These are phyloP conservation scores for Russula sp. DNA, from an alignment of 768 basidiomycete species.

Conservation along the genomic window DNA sequence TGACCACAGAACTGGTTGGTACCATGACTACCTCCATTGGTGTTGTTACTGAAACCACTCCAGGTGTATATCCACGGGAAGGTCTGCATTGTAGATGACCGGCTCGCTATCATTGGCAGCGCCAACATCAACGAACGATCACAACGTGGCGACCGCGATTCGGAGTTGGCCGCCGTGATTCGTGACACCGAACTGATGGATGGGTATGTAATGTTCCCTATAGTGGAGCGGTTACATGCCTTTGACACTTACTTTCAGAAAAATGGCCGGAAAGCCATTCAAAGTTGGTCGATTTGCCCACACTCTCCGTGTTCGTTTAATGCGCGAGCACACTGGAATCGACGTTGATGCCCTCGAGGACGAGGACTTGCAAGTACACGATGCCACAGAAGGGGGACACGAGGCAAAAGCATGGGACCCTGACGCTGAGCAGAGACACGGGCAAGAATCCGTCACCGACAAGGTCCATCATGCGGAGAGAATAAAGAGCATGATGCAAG, in stretches of 20 bases:
- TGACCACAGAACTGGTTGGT: constrained; percentile 82
- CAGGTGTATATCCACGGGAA: constrained; percentile 90
- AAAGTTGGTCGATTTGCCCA: constrained; percentile 97
- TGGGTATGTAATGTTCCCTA: constrained; percentile 40
- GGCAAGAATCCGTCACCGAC: constrained; percentile 37
- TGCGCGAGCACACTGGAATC: constrained; percentile 94
- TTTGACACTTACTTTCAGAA: constrained; percentile 39
- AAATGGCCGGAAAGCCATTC: constrained; percentile 91
- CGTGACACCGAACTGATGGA: constrained; percentile 97
- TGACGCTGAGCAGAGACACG: constrained; percentile 55
- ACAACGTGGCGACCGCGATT: constrained; percentile 93
- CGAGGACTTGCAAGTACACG: constrained; percentile 55
- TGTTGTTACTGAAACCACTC: constrained; percentile 16
- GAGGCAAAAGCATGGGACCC: constrained; percentile 69
- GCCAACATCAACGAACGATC: constrained; percentile 98
- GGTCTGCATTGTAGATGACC: constrained; percentile 87
- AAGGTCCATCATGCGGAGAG: constrained; percentile 25
- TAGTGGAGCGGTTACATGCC: no score
- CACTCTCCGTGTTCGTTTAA: constrained; percentile 84
- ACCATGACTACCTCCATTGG: background rate
- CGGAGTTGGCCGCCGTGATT: constrained; percentile 88
- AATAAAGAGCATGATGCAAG: constrained; percentile 24
- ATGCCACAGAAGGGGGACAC: constrained; percentile 45
- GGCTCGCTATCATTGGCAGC: constrained; percentile 89
- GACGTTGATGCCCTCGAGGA: constrained; percentile 87